These are phyloP conservation scores for Tulasnella sp. DNA, from an alignment of 768 basidiomycete species.

Conservation along the genomic window DNA sequence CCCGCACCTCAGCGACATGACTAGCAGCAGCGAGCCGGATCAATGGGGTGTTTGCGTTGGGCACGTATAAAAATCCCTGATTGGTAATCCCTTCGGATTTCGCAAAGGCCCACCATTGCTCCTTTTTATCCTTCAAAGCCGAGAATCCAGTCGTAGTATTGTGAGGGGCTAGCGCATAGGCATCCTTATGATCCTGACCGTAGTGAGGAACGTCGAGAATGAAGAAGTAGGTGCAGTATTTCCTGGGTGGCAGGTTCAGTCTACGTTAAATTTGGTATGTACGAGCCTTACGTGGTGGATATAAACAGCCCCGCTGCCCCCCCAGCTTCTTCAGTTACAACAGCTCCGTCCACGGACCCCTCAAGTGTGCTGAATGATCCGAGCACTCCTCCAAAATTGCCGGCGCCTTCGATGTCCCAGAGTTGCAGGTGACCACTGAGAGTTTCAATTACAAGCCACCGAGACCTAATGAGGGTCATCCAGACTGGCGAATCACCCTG, in stretches of 20 bases:
- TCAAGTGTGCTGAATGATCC: not conserved
- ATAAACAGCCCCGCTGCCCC: not conserved
- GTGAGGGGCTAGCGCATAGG: not conserved
- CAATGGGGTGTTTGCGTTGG: not conserved
- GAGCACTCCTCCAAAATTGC: not conserved
- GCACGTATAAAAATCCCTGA: not conserved
- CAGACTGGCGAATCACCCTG: not conserved
- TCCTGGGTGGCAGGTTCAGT: not conserved
- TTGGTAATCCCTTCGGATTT: not conserved
- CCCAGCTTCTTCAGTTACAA: not conserved
- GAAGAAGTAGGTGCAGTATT: not conserved
- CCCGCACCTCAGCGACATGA: not conserved
- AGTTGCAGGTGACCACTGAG: not conserved
- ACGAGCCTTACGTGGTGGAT: not conserved
- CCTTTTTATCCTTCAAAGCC: not conserved
- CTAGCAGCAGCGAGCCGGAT: not conserved
- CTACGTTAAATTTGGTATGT: not conserved
- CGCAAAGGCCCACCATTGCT: not conserved
- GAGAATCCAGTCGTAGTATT: not conserved
- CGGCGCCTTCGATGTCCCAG: not conserved
- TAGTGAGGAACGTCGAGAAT: not conserved
- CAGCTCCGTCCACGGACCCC: not conserved
- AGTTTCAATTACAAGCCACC: not conserved
- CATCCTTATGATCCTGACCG: not conserved
- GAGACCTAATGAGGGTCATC: not conserved